Conservation (phyloP, 257 asterid species). For the Scutellaria barbata region DNA sequence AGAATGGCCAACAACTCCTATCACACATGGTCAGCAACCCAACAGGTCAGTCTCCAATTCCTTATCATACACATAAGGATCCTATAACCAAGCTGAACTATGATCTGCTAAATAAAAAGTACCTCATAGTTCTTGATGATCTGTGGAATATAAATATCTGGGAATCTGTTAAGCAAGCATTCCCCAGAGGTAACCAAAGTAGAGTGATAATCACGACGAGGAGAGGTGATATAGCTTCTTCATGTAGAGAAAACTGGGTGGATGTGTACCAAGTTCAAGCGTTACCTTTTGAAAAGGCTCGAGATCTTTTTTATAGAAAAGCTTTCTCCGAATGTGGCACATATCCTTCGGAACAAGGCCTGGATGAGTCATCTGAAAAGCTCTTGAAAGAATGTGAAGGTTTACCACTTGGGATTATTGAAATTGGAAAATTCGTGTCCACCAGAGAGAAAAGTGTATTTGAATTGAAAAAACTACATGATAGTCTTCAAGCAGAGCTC, state of each 20-base stretch:
- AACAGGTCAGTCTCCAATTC: background rate
- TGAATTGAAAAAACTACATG: background rate
- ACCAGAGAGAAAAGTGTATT: background rate
- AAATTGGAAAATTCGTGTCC: slow-evolving; percentile 23
- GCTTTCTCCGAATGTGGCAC: background rate
- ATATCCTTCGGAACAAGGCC: background rate
- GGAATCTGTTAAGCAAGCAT: slow-evolving; percentile 20
- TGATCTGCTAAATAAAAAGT: slow-evolving; percentile 19
- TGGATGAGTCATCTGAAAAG: background rate
- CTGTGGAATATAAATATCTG: slow-evolving; percentile 30
- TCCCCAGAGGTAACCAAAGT: slow-evolving; percentile 14
- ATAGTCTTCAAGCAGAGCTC: slow-evolving; percentile 22
- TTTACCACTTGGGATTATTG: slow-evolving; percentile 31
- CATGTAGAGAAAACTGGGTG: background rate
- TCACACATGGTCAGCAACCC: background rate
- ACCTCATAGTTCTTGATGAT: slow-evolving; percentile 38
- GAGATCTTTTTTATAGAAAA: slow-evolving; percentile 15
- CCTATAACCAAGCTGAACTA: background rate
- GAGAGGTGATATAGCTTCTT: slow-evolving; percentile 35
- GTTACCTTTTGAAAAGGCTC: slow-evolving; percentile 29
- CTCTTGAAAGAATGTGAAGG: slow-evolving; percentile 34
- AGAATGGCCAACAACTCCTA: background rate
- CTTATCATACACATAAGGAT: background rate
- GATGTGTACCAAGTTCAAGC: slow-evolving; percentile 9
- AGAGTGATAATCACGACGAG: slow-evolving; percentile 39